These are phyloP conservation scores for Carex kokanica DNA, from an alignment of 176 grass and related monocot species.

Conservation along the genomic window DNA sequence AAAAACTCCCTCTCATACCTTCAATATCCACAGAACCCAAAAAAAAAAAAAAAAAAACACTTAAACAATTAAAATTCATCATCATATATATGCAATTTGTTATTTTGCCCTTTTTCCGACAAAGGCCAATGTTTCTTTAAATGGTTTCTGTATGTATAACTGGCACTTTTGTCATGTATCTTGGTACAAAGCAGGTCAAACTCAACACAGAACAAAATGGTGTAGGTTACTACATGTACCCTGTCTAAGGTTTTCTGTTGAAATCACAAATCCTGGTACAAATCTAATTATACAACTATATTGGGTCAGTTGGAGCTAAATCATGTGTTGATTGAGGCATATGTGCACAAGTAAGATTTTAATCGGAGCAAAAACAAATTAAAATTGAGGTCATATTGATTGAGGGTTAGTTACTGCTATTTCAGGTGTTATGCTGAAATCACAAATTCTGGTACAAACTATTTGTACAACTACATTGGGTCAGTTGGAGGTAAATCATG, in stretches of 20 bases:
- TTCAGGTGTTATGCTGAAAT: neutral
- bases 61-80: neutral
- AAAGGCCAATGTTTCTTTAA: neutral
- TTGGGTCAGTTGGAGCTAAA: neutral
- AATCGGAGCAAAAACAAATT: constrained; percentile 5
- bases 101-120: neutral
- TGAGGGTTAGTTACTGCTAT: neutral
- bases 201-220: neutral
- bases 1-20: constrained; percentile 99
- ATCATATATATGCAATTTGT: neutral
- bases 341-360: constrained; percentile 21
- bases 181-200: neutral
- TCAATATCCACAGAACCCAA: neutral
- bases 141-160: neutral
- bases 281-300: neutral
- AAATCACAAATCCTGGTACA: neutral
- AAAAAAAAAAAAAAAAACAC: neutral
- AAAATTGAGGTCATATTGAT: neutral
- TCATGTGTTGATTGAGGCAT: neutral
- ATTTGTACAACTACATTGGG: neutral
- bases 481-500: neutral
- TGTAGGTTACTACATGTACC: neutral
- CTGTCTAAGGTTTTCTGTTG: neutral
- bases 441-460: neutral
- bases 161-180: neutral